phyloP scores from a whole-genome alignment of 306 rosid genomes.

The Acacia crassicarpa region DNA sequence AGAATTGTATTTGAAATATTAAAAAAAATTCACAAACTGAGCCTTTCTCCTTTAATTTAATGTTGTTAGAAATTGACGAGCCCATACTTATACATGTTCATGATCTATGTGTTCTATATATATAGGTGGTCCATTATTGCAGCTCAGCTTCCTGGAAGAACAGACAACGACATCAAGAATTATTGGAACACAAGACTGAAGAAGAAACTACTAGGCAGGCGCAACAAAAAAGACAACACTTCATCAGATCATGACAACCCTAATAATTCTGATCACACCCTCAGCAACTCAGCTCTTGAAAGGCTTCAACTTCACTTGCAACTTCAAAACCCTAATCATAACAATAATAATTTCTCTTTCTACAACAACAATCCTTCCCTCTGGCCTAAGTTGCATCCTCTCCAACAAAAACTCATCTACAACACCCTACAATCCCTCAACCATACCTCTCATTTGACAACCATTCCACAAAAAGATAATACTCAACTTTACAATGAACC shows the following conservation, averaged over 20 bases:
- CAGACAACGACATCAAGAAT: constrained; percentile 95
- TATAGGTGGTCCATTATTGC: constrained; percentile 99
- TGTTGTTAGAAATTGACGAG: not conserved
- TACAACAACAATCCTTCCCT: constrained; percentile 56
- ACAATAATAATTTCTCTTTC: constrained; percentile 38
- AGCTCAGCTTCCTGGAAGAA: constrained; percentile 97
- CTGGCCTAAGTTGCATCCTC: constrained; percentile 91
- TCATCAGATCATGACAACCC: not conserved
- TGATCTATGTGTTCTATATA: not conserved
- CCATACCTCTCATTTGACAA: constrained; percentile 35
- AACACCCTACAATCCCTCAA: constrained; percentile 46
- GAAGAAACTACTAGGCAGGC: constrained; percentile 87
- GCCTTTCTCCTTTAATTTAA: too few species aligned
- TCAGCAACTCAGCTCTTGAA: constrained; percentile 85
- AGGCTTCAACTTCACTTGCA: constrained; percentile 98
- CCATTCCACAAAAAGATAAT: constrained; percentile 25
- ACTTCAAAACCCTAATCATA: constrained; percentile 63
- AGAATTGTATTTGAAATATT: too few species aligned
- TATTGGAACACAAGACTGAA: constrained; percentile 97
- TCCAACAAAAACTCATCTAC: constrained; percentile 70
- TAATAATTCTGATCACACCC: constrained; percentile 34
- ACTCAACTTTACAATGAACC: constrained; percentile 24
- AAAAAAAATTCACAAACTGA: too few species aligned
- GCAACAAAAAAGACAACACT: constrained; percentile 41
- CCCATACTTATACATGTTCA: not conserved